A percentile compares a stretch with the other conserved stretches of the same genome.
Evolutionary conservation across 2,329 filamentous ascomycete species (phyloP).

Genomic region (Colletotrichum simmondsii): DNA sequence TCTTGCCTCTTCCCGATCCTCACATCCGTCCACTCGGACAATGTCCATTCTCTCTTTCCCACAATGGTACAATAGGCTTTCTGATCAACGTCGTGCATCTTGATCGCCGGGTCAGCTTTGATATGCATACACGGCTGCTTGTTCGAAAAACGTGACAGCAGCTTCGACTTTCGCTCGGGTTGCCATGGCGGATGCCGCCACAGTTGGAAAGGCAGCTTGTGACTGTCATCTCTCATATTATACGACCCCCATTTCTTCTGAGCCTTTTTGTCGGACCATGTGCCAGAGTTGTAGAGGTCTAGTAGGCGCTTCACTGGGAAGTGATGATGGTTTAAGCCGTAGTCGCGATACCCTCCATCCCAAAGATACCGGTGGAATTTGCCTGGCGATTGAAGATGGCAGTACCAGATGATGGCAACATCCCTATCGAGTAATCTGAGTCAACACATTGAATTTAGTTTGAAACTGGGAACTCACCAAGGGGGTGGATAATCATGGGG

Average conservation of each 20-base stretch:
- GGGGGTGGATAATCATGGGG: constrained; percentile 35
- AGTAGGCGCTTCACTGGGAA: constrained; percentile 28
- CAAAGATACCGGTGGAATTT: constrained; percentile 34
- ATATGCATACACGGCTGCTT: not conserved
- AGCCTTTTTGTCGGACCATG: constrained; percentile 27
- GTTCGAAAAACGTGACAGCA: not conserved
- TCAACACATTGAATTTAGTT: rapidly evolving
- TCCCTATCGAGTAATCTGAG: constrained; percentile 26
- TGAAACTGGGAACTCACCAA: not conserved
- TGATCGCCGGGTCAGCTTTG: not conserved
- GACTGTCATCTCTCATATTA: constrained; percentile 3
- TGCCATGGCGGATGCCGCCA: constrained; percentile 30
- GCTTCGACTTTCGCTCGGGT: not conserved
- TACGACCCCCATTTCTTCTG: constrained; percentile 28
- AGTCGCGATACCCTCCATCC: constrained; percentile 21
- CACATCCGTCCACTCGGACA: constrained; percentile 25
- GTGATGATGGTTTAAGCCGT: constrained; percentile 35
- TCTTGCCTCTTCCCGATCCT: constrained; percentile 7
- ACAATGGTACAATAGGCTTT: not conserved
- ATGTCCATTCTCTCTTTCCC: not conserved
- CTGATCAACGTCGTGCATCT: not conserved
- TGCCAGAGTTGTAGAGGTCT: constrained; percentile 4
- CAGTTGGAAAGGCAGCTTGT: constrained; percentile 27
- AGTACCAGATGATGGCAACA: constrained; percentile 37
- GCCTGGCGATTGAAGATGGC: constrained; percentile 34